Evolutionary conservation across 2,329 filamentous ascomycete species (phyloP).

Genomic region (Ilyonectria destructans): DNA sequence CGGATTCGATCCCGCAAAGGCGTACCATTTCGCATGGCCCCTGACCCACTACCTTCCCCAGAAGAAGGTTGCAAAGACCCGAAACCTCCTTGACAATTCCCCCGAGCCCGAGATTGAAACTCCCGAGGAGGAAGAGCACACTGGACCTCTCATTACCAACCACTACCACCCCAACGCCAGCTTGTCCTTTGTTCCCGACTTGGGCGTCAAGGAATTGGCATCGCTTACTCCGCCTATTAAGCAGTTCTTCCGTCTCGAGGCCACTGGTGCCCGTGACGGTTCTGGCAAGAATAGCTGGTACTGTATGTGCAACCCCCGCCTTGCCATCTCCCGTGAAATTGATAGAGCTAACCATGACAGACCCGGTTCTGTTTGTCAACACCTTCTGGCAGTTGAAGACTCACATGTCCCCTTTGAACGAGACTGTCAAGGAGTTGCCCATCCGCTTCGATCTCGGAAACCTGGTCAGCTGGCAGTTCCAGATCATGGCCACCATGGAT

Average conservation of each 20-base stretch:
- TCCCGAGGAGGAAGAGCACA: conserved; percentile 68
- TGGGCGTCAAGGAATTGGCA: conserved; percentile 79
- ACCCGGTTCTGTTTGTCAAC: conserved; percentile 91
- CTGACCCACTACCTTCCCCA: conserved; percentile 92
- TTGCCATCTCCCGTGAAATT: background rate
- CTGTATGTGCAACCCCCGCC: conserved; percentile 58
- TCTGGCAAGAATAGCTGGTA: conserved; percentile 95
- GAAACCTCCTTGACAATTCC: conserved; percentile 82
- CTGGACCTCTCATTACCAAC: conserved; percentile 81
- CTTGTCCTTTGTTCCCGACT: conserved; percentile 87
- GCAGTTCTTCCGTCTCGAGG: conserved; percentile 85
- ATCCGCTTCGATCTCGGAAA: conserved; percentile 89
- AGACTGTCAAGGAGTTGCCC: conserved; percentile 86
- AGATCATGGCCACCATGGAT: conserved; percentile 86
- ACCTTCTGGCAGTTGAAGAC: conserved; percentile 96
- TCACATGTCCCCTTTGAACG: conserved; percentile 94
- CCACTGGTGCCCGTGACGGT: conserved; percentile 85
- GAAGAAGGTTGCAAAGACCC: conserved; percentile 91
- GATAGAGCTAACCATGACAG: conserved; percentile 50
- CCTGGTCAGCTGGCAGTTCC: conserved; percentile 91
- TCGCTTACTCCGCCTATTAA: conserved; percentile 81
- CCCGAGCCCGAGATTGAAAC: conserved; percentile 60
- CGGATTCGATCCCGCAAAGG: conserved; percentile 81
- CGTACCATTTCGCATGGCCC: conserved; percentile 88
- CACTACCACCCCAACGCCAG: conserved; percentile 98